Evolutionary conservation across 2,329 filamentous ascomycete genomes (phyloP).

Genomic region (Diaporthe eres): DNA sequence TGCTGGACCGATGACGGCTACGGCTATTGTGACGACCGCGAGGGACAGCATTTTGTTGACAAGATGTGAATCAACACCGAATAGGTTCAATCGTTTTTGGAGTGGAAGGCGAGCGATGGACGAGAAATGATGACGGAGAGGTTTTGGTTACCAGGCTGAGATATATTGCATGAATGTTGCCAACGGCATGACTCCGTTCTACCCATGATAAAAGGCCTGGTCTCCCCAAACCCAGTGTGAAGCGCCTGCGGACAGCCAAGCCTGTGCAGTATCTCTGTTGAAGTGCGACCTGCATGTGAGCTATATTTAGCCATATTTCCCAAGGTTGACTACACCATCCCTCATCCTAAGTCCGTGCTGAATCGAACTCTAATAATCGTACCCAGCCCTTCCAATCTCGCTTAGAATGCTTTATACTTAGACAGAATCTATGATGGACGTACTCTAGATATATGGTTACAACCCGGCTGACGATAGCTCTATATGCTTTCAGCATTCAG

Average conservation of each 20-base stretch:
- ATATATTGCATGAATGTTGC: neutral
- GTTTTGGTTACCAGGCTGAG: neutral
- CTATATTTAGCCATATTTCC: neutral
- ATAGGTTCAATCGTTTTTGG: neutral
- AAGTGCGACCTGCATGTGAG: neutral
- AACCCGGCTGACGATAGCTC: neutral
- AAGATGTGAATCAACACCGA: neutral
- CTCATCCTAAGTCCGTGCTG: neutral
- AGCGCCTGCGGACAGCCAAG: neutral
- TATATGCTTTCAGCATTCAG: neutral
- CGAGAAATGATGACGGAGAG: neutral
- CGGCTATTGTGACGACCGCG: neutral
- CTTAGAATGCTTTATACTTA: neutral
- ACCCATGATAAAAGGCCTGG: neutral
- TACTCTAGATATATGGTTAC: neutral
- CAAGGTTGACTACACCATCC: too few relatives aligned
- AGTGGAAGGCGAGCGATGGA: too few relatives aligned
- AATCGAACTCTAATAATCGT: neutral
- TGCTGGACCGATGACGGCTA: neutral
- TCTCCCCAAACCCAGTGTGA: neutral
- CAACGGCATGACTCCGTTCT: neutral
- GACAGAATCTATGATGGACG: neutral
- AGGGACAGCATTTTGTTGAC: neutral
- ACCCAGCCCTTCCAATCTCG: neutral
- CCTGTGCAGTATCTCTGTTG: neutral